Percentiles rank a stretch among this genome's conserved stretches.
phyloP scores from a whole-genome alignment of 2,329 filamentous ascomycete species.

The Clonostachys sp. region DNA sequence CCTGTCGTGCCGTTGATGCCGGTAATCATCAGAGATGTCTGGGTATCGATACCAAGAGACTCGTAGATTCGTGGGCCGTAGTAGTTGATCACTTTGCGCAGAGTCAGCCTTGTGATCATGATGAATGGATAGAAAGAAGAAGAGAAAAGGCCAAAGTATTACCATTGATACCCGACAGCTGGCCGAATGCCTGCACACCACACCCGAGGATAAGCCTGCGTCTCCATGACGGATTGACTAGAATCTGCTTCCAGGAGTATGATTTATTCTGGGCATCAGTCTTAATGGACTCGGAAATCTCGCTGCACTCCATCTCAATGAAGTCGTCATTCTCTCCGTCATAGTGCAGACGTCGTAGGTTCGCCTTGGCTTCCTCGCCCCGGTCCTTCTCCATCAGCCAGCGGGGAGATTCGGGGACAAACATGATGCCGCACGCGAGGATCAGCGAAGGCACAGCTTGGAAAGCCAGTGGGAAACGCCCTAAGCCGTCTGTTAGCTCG shows the following conservation, averaged over 20 bases:
- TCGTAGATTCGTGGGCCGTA: constrained; percentile 30
- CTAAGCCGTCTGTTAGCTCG: no score
- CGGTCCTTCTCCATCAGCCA: constrained; percentile 27
- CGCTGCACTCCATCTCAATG: constrained; percentile 31
- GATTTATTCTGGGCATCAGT: constrained; percentile 24
- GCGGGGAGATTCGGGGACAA: constrained; percentile 14
- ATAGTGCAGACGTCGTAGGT: constrained; percentile 25
- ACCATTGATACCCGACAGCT: constrained; percentile 33
- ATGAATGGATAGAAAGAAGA: constrained; percentile 1
- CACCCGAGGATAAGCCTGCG: constrained; percentile 39
- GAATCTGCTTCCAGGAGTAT: constrained; percentile 32
- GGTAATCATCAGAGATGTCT: constrained; percentile 42
- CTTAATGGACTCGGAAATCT: constrained; percentile 31
- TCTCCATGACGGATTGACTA: constrained; percentile 35
- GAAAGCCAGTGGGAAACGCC: constrained; percentile 23
- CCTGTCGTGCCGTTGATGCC: constrained; percentile 44
- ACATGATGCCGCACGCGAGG: constrained; percentile 12
- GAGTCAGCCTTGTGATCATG: constrained; percentile 2
- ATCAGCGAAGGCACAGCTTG: constrained; percentile 17
- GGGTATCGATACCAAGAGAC: constrained; percentile 33
- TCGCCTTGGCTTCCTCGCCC: constrained; percentile 20
- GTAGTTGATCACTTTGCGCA: no score
- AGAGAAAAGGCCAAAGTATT: no score
- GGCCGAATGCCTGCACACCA: constrained; percentile 42
- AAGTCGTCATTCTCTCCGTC: constrained; percentile 18